phyloP scores from a whole-genome alignment of 306 rosid genomes.

The Acacia crassicarpa region DNA sequence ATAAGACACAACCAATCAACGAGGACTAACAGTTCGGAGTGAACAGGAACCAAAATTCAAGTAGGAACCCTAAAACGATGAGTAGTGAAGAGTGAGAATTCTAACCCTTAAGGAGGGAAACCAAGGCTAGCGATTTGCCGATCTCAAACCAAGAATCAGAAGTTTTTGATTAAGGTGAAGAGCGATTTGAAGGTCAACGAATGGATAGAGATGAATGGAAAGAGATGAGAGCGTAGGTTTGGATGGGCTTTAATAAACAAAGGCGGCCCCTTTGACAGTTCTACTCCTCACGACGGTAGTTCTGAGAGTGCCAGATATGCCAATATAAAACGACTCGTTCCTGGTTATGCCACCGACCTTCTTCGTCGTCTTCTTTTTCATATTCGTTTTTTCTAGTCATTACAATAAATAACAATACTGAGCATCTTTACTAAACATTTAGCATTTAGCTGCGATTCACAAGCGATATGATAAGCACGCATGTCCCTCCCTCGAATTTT shows the following conservation, averaged over 20 bases:
- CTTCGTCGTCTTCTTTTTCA: too few relatives aligned
- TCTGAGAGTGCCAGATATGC: not conserved
- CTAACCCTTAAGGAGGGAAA: constrained; percentile 43
- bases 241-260: constrained; percentile 3
- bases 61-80: constrained; percentile 40
- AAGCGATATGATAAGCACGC: not conserved
- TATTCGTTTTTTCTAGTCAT: not conserved
- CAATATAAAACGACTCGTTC: not conserved
- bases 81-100: constrained; percentile 25
- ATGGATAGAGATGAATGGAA: not conserved
- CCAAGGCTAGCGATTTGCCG: constrained; percentile 14
- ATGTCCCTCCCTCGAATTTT: not conserved
- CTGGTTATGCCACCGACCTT: not conserved
- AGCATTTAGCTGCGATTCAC: not conserved
- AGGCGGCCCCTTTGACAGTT: not conserved
- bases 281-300: not conserved
- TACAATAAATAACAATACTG: not conserved
- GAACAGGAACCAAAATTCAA: constrained; percentile 23
- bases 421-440: not conserved
- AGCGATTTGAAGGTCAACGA: constrained; percentile 51
- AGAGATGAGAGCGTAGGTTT: not conserved
- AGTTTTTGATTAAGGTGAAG: constrained; percentile 5
- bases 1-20: not conserved
- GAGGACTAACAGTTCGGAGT: constrained; percentile 5
- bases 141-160: constrained; percentile 30